Evolutionary conservation across 306 rosid genomes (phyloP).

Genomic region (Senna siamea): DNA sequence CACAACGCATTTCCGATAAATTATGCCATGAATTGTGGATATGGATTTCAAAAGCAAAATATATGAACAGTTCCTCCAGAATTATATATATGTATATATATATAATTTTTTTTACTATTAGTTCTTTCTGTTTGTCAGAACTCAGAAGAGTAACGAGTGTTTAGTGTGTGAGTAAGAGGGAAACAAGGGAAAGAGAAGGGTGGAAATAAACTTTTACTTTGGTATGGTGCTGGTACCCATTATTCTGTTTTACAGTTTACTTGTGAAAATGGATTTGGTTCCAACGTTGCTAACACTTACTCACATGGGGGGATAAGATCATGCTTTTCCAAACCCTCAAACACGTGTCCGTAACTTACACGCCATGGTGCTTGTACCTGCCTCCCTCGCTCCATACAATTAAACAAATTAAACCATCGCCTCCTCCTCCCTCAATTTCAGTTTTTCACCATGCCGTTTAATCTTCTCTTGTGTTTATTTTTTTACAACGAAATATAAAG

Average conservation of each 20-base stretch:
- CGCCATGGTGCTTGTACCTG: constrained; percentile 44
- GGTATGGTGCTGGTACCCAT: constrained; percentile 15
- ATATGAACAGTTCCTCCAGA: neutral
- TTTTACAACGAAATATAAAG: no score
- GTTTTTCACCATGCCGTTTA: constrained; percentile 2
- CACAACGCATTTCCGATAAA: neutral
- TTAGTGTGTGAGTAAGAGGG: neutral
- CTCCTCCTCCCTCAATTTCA: constrained; percentile 26
- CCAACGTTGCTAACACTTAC: constrained; percentile 35
- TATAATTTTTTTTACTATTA: neutral
- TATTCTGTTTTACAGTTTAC: constrained; percentile 50
- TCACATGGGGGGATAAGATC: constrained; percentile 54
- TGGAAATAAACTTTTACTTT: constrained; percentile 32
- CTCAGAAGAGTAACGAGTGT: neutral
- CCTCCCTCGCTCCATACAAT: constrained; percentile 38
- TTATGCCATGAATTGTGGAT: neutral
- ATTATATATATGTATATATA: no score
- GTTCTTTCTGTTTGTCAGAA: neutral
- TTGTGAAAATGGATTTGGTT: constrained; percentile 49
- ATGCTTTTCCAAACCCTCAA: constrained; percentile 44
- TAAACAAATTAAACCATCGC: constrained; percentile 18
- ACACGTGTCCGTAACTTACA: constrained; percentile 57
- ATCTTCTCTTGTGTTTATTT: constrained; percentile 5
- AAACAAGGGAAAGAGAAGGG: constrained; percentile 22
- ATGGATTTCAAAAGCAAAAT: neutral